Percentiles rank a stretch among this genome's conserved stretches.
phyloP scores from a whole-genome alignment of 805 yeast genomes.

The Candida schatavii region DNA sequence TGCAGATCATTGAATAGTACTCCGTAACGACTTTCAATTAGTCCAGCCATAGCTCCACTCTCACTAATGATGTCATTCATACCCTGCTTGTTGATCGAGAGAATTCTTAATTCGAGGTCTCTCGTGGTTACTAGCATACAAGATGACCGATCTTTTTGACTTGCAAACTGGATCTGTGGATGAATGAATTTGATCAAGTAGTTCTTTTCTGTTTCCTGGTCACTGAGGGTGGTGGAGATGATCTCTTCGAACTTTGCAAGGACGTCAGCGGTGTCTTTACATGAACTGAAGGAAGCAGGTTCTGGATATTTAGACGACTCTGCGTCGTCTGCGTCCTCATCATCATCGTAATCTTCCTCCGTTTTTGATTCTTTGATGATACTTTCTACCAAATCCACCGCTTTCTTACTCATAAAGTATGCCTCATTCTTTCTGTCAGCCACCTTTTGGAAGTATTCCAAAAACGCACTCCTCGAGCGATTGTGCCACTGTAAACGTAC shows the following conservation, averaged over 20 bases:
- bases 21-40: conserved; percentile 57
- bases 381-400: conserved; percentile 48
- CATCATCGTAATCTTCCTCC: conserved; percentile 12
- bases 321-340: conserved; percentile 11
- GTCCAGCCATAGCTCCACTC: conserved; percentile 27
- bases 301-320: conserved; percentile 12
- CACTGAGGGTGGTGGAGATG: conserved; percentile 38
- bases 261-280: conserved; percentile 27
- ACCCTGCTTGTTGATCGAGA: conserved; percentile 42
- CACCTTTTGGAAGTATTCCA: conserved; percentile 50
- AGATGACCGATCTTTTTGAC: conserved; percentile 44
- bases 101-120: conserved; percentile 56
- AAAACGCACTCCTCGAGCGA: conserved; percentile 57
- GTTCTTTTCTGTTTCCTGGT: conserved; percentile 49
- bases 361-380: conserved; percentile 22
- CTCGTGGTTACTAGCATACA: conserved; percentile 54
- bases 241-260: conserved; percentile 52
- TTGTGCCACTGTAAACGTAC: conserved; percentile 80
- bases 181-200: conserved; percentile 66
- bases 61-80: conserved; percentile 34
- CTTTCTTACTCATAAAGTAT: conserved; percentile 48
- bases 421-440: conserved; percentile 41
- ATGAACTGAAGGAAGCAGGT: neutral
- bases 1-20: conserved; percentile 55
- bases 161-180: conserved; percentile 75